Percentiles rank a stretch among this genome's conserved stretches.
Conservation (phyloP, 441 rosid genomes). For the Jatropha multifida region DNA sequence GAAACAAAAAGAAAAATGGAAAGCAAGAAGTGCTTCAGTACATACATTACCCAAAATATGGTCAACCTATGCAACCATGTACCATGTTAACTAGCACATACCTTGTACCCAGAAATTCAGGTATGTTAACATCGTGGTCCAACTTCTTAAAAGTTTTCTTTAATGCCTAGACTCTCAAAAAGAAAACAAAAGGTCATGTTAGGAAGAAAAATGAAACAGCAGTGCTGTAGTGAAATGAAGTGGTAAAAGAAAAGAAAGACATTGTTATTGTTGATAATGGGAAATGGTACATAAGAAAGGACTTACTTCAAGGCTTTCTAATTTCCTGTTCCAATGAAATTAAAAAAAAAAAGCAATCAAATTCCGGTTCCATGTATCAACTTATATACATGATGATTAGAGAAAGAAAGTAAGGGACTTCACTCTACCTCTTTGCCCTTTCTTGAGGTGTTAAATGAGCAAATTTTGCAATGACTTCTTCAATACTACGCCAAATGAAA, state of each 20-base stretch:
- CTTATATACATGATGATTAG: neutral
- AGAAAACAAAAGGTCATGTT: conserved; percentile 25
- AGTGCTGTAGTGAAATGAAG: neutral
- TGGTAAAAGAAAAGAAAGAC: neutral
- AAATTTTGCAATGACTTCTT: conserved; percentile 67
- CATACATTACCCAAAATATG: neutral
- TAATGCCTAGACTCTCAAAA: conserved; percentile 63
- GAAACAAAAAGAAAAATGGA: conserved; percentile 31
- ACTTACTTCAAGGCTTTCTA: conserved; percentile 87
- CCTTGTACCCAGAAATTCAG: conserved; percentile 74
- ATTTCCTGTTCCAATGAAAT: conserved; percentile 56
- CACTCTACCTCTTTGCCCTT: conserved; percentile 61
- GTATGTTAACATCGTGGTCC: conserved; percentile 77
- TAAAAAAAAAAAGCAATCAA: conserved; percentile 18
- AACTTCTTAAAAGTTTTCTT: conserved; percentile 74
- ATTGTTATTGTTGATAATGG: neutral
- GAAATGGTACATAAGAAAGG: conserved; percentile 19
- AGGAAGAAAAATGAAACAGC: conserved; percentile 10
- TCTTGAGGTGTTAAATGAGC: conserved; percentile 79
- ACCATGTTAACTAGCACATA: conserved; percentile 20
- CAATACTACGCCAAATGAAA: conserved; percentile 45
- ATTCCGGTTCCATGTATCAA: conserved; percentile 11
- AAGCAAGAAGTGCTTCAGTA: conserved; percentile 14
- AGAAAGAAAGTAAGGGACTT: neutral
- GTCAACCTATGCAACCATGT: conserved; percentile 7